phyloP scores from a whole-genome alignment of 2,329 filamentous ascomycete species.

The Colletotrichum endophyticum region DNA sequence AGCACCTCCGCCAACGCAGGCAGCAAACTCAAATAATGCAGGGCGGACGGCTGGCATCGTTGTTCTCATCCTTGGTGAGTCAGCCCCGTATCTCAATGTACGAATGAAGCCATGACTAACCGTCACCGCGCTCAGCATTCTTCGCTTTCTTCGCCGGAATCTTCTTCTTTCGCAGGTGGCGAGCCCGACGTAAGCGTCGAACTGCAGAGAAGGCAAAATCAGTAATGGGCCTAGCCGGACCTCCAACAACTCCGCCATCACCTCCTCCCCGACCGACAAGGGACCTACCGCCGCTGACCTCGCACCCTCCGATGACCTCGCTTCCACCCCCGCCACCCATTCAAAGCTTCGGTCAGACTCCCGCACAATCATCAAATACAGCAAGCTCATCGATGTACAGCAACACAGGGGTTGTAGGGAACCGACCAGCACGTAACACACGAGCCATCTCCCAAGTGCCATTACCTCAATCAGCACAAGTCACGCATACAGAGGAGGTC shows the following conservation, averaged over 20 bases:
- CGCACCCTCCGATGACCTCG: not conserved
- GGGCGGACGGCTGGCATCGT: not conserved
- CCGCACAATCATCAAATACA: not conserved
- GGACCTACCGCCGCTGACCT: not conserved
- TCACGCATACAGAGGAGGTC: not conserved
- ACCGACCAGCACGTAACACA: not conserved
- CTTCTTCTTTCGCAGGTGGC: not conserved
- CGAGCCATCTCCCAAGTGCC: not conserved
- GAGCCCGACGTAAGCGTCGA: not conserved
- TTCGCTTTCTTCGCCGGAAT: not conserved
- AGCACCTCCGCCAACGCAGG: not conserved
- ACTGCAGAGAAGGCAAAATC: not conserved
- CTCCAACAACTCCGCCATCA: not conserved
- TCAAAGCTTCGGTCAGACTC: not conserved
- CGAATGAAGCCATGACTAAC: not conserved
- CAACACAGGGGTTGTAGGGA: not conserved
- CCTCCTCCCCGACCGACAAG: not conserved
- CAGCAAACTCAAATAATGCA: not conserved
- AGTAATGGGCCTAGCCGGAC: not conserved
- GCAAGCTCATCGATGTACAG: not conserved
- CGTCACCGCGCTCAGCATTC: not conserved
- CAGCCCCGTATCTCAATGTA: no score
- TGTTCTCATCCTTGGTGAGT: not conserved
- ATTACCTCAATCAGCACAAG: not conserved
- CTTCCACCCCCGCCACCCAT: not conserved